These are phyloP conservation scores for Lunasporangiospora selenospora DNA, from an alignment of 192 early-diverging fungal species.

Conservation along the genomic window DNA sequence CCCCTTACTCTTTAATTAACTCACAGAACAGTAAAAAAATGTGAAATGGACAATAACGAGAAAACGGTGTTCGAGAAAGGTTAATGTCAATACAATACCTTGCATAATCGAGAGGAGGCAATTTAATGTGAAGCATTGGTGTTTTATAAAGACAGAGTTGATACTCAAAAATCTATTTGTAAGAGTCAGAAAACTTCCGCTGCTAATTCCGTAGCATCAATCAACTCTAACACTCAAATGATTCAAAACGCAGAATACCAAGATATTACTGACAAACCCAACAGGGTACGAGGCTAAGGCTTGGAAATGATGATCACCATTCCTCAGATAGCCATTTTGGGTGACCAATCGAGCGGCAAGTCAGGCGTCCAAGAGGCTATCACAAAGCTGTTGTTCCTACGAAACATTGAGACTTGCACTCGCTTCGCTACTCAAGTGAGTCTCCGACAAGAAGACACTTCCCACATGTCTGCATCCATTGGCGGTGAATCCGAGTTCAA, in stretches of 20 bases:
- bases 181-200: neutral
- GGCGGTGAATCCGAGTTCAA: conserved; percentile 26
- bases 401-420: conserved; percentile 29
- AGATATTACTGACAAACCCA: conserved; percentile 30
- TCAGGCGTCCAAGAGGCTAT: conserved; percentile 34
- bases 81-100: too few relatives aligned
- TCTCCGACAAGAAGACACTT: neutral
- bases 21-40: too few relatives aligned
- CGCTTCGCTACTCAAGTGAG: conserved; percentile 36
- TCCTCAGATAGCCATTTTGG: conserved; percentile 36
- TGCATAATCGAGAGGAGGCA: too few relatives aligned
- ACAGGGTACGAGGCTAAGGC: conserved; percentile 28
- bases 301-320: conserved; percentile 20
- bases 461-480: conserved; percentile 21
- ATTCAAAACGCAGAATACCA: conserved; percentile 23
- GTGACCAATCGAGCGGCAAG: conserved; percentile 39
- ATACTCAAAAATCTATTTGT: too few relatives aligned
- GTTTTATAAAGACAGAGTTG: too few relatives aligned
- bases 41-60: too few relatives aligned
- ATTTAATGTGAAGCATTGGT: too few relatives aligned
- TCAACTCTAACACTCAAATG: conserved; percentile 14
- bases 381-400: conserved; percentile 25
- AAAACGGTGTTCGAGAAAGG: too few relatives aligned
- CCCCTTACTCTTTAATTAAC: too few relatives aligned
- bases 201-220: too few relatives aligned